A percentile compares a stretch with the other conserved stretches of the same genome.
phyloP scores from a whole-genome alignment of 192 early-diverging fungal species.

The Gryganskiella cystojenkinii region DNA sequence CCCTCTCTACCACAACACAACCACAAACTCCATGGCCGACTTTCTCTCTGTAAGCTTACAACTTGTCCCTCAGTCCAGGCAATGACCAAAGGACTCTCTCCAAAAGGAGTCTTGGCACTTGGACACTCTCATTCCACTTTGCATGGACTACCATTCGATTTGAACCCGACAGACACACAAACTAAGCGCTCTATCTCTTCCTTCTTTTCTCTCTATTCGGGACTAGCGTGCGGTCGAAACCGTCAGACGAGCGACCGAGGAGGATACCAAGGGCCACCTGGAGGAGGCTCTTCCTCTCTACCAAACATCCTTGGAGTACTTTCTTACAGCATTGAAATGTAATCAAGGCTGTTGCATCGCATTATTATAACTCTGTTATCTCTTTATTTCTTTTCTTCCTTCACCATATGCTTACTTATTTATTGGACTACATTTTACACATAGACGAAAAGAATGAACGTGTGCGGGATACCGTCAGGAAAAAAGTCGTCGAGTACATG shows the following conservation, averaged over 20 bases:
- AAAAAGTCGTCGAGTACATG: slow-evolving; percentile 93
- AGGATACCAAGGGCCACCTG: slow-evolving; percentile 90
- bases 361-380: not conserved
- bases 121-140: too few species aligned
- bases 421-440: not conserved
- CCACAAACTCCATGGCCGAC: slow-evolving; percentile 23
- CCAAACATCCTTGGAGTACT: slow-evolving; percentile 92
- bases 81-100: not conserved
- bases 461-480: slow-evolving; percentile 83
- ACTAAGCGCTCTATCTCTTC: not conserved
- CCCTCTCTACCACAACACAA: not conserved
- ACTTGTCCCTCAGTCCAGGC: not conserved
- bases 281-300: slow-evolving; percentile 93
- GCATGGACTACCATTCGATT: not conserved
- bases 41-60: slow-evolving; percentile 40
- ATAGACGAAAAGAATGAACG: slow-evolving; percentile 96
- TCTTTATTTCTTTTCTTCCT: not conserved
- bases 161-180: not conserved
- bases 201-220: not conserved
- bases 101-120: not conserved
- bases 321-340: slow-evolving; percentile 96
- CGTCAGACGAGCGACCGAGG: slow-evolving; percentile 92
- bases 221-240: slow-evolving; percentile 91
- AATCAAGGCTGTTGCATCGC: slow-evolving; percentile 2
- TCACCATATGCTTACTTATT: not conserved